Evolutionary conservation across 192 early-diverging fungal species (phyloP), one percentile per base, ranked within the genome.

Genomic region (Radiomyces spectabilis): DNA sequence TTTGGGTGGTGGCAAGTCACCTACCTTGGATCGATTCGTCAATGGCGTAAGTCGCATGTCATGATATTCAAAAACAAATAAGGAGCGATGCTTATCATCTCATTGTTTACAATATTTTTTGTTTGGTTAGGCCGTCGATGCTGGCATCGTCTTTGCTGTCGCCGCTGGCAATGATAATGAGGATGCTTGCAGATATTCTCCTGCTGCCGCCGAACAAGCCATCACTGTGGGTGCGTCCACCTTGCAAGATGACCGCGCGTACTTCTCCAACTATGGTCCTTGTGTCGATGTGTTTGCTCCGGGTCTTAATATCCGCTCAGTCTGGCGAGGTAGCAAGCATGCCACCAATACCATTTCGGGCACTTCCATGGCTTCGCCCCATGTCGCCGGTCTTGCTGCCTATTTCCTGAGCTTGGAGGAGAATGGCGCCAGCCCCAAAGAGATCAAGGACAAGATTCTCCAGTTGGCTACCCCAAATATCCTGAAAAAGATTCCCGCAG

Each of bases 261-360:
- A 71, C 70, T 94, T 94, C 75, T 91, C 89, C 32, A 91, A 95
- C 73, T 76, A 66, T 18, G 93, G 94, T 46, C 73, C 73, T 56
- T 97, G 94, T 71, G 92, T 95, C 24, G 85, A 94, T 57, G 79
- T 97, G 38, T 91, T 92, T 74, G 93, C 90, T 16, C 94, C 94
- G 3, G 93, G 91, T 24, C 75, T 85, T 26, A 79, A 86, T 54
- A 92, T 93, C 29, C 68, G 74, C 26, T 91, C 88, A 22, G 76
- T 77, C 41, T 93, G 87, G 87, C 51, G n/a, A 35, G 58, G 55
- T 13, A 21, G 43, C 5, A 33, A 26, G 12, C 15, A 21, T 16
- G 61, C 63, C 15, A 57, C 44, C 48, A 61, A 54, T 19, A 69
- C 62, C 1, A 71, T 76, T 27, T 81, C 78, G 6, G 84, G 85